A percentile compares a stretch with the other conserved stretches of the same genome.
Evolutionary conservation across 345 rosid genomes (phyloP).

Genomic region (Murraya paniculata): DNA sequence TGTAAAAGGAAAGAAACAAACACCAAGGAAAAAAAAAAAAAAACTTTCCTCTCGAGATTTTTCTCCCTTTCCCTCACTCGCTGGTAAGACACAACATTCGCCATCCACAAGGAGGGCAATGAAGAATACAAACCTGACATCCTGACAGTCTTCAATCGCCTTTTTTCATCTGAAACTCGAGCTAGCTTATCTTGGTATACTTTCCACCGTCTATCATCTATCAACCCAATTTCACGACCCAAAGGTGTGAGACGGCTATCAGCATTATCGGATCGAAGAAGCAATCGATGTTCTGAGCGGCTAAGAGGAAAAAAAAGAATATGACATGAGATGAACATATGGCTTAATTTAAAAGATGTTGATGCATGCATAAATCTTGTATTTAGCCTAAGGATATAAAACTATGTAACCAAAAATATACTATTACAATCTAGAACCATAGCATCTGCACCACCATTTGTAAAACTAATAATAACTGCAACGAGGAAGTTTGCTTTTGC

Average conservation of each 20-base stretch:
- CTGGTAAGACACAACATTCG: not conserved
- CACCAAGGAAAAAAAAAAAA: not conserved
- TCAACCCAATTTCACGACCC: slow-evolving; percentile 86
- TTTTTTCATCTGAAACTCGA: slow-evolving; percentile 75
- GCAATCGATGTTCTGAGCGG: slow-evolving; percentile 93
- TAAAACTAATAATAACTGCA: not conserved
- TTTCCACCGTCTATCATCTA: slow-evolving; percentile 90
- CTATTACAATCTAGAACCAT: not conserved
- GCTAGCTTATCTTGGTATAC: slow-evolving; percentile 84
- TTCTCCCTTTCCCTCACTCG: not conserved
- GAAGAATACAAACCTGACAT: slow-evolving; percentile 59
- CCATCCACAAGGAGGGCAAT: not conserved
- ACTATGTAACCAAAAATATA: not conserved
- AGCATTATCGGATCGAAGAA: slow-evolving; percentile 93
- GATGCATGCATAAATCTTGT: not conserved
- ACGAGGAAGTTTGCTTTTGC: not conserved
- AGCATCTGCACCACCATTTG: not conserved
- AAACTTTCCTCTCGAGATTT: not conserved
- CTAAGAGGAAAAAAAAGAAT: slow-evolving; percentile 34
- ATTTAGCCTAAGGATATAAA: not conserved
- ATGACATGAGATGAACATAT: not conserved
- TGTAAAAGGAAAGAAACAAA: not conserved
- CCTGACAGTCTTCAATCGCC: slow-evolving; percentile 71
- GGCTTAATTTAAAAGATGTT: not conserved
- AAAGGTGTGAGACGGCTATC: slow-evolving; percentile 97